Percentiles rank a stretch among this genome's conserved stretches.
phyloP scores from a whole-genome alignment of 768 basidiomycete species.

The Tricholoma sp. region DNA sequence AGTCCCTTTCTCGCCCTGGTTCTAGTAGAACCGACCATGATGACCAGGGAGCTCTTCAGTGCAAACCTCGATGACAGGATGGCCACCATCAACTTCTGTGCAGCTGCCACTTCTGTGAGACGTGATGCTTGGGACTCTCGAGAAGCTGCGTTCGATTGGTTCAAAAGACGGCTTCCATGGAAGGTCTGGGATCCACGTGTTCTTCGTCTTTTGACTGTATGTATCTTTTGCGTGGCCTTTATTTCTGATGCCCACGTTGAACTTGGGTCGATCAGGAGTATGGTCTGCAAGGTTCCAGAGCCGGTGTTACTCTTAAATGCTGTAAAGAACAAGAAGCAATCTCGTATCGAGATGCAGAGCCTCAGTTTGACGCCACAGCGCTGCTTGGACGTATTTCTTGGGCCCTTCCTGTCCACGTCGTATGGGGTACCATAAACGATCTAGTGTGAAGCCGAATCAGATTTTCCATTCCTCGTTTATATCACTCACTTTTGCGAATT shows the following conservation, averaged over 20 bases:
- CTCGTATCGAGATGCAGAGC: constrained; percentile 39
- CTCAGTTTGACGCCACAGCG: constrained; percentile 35
- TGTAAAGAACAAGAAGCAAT: constrained; percentile 39
- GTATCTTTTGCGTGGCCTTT: background rate
- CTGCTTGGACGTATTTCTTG: constrained; percentile 29
- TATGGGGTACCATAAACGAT: constrained; percentile 43
- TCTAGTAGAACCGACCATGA: constrained; percentile 6
- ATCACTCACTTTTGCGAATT: background rate
- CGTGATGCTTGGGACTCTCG: constrained; percentile 36
- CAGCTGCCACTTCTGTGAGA: constrained; percentile 30
- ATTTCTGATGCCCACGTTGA: background rate
- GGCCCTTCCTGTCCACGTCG: constrained; percentile 36
- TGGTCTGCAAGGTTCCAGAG: constrained; percentile 25
- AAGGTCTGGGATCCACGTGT: constrained; percentile 39
- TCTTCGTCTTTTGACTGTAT: constrained; percentile 31
- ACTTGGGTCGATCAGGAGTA: constrained; percentile 24
- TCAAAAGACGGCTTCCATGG: constrained; percentile 42
- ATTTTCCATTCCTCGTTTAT: background rate
- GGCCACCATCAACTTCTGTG: constrained; percentile 19
- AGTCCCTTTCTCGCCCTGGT: constrained; percentile 3
- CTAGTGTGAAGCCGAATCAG: constrained; percentile 28
- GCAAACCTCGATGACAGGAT: constrained; percentile 5
- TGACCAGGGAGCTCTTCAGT: constrained; percentile 5
- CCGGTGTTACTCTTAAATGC: constrained; percentile 36
- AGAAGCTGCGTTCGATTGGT: constrained; percentile 37